Percentiles rank a stretch among this genome's conserved stretches.
Evolutionary conservation across 768 basidiomycete genomes (phyloP).

Genomic region (Suillus lakei): DNA sequence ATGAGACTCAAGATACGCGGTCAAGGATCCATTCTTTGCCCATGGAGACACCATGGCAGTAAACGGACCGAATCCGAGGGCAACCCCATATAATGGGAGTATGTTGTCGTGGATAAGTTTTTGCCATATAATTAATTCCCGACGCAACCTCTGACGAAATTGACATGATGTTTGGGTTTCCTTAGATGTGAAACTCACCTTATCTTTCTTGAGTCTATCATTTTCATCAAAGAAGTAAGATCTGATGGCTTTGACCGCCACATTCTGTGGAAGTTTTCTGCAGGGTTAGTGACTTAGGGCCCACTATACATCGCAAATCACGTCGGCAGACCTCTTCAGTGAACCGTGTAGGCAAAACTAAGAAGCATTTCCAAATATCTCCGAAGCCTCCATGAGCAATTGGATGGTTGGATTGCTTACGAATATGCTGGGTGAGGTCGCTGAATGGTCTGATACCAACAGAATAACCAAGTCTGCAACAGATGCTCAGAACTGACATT

Average conservation of each 20-base stretch:
- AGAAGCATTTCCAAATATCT: constrained; percentile 12
- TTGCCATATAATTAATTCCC: constrained; percentile 28
- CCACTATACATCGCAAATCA: background rate
- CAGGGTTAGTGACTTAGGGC: background rate
- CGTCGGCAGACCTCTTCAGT: background rate
- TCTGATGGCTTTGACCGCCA: constrained; percentile 13
- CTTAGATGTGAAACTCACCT: background rate
- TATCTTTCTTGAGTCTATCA: constrained; percentile 9
- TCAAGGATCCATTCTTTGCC: constrained; percentile 24
- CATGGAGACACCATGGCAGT: constrained; percentile 29
- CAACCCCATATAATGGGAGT: constrained; percentile 22
- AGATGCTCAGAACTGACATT: background rate
- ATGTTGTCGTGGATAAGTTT: constrained; percentile 25
- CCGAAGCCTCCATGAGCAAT: constrained; percentile 11
- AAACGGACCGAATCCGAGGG: constrained; percentile 26
- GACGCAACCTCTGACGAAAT: constrained; percentile 18
- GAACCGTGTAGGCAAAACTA: background rate
- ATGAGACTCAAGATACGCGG: constrained; percentile 17
- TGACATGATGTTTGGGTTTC: background rate
- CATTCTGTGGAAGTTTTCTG: background rate
- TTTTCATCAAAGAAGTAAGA: constrained; percentile 5
- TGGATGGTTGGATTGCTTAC: background rate
- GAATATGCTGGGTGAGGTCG: constrained; percentile 10
- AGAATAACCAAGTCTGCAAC: background rate
- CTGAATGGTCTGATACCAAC: background rate